phyloP scores from a whole-genome alignment of 2,329 filamentous ascomycete species.

The Fusarium caatingaense region DNA sequence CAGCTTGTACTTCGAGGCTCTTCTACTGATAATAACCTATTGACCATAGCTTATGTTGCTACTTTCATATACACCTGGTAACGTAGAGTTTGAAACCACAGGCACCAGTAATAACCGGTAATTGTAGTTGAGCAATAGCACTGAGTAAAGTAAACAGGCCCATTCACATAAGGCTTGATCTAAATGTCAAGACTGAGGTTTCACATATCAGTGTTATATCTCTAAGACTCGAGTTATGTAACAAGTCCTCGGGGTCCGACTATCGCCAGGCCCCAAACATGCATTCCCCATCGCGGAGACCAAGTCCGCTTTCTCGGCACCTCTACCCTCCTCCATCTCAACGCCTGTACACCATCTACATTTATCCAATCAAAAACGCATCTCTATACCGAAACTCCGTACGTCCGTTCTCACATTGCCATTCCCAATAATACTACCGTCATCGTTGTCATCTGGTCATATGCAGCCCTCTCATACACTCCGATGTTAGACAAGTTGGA shows the following conservation, averaged over 20 bases:
- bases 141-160: neutral
- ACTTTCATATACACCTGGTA: neutral
- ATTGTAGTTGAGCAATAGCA: neutral
- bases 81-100: neutral
- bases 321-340: conserved; percentile 7
- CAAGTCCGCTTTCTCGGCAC: conserved; percentile 38
- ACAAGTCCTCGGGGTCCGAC: too few relatives aligned
- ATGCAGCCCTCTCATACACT: conserved; percentile 2
- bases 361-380: conserved; percentile 27
- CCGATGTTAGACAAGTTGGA: conserved; percentile 52
- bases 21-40: neutral
- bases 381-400: conserved; percentile 38
- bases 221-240: neutral
- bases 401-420: conserved; percentile 30
- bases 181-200: neutral
- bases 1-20: neutral
- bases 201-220: neutral
- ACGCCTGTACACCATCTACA: conserved; percentile 1
- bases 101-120: neutral
- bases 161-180: neutral
- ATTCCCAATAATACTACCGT: neutral
- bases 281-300: conserved; percentile 27
- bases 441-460: conserved; percentile 8
- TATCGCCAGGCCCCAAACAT: neutral
- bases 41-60: neutral